These are phyloP conservation scores for Eucalyptus melliodora DNA, from an alignment of 345 rosid species.

Conservation along the genomic window DNA sequence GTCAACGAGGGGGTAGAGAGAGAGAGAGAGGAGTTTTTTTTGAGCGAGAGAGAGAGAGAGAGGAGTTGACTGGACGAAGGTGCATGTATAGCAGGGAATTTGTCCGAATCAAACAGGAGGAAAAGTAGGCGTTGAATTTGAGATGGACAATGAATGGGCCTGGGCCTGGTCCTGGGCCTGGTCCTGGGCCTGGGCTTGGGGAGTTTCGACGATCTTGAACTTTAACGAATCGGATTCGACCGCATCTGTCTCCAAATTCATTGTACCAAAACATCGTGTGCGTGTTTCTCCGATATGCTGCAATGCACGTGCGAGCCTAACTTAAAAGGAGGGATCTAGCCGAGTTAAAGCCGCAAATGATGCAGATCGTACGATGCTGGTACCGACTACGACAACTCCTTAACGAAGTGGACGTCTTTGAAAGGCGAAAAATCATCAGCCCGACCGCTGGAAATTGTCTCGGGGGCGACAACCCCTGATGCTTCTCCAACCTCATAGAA, in stretches of 20 bases:
- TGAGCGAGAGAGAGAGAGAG: not conserved
- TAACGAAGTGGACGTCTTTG: not conserved
- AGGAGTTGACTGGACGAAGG: not conserved
- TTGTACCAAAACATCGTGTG: not conserved
- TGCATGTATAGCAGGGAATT: not conserved
- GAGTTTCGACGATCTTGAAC: not conserved
- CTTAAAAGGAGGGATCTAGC: not conserved
- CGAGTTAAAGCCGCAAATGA: not conserved
- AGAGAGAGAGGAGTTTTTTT: too few species aligned
- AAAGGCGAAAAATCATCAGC: not conserved
- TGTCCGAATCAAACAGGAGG: not conserved
- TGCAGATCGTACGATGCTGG: not conserved
- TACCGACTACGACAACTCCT: not conserved
- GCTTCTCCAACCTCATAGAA: not conserved
- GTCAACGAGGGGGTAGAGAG: slow-evolving; percentile 1
- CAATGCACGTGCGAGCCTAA: not conserved
- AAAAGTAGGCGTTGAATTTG: not conserved
- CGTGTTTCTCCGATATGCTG: not conserved
- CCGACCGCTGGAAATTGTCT: not conserved
- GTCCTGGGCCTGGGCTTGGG: not conserved
- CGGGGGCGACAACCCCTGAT: not conserved
- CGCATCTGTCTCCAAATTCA: not conserved
- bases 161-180: not conserved
- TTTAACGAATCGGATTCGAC: not conserved
- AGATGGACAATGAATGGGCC: not conserved